These are phyloP conservation scores for Kluyveromyces dobzhanskii DNA, from an alignment of 805 yeast genomes.

Conservation along the genomic window DNA sequence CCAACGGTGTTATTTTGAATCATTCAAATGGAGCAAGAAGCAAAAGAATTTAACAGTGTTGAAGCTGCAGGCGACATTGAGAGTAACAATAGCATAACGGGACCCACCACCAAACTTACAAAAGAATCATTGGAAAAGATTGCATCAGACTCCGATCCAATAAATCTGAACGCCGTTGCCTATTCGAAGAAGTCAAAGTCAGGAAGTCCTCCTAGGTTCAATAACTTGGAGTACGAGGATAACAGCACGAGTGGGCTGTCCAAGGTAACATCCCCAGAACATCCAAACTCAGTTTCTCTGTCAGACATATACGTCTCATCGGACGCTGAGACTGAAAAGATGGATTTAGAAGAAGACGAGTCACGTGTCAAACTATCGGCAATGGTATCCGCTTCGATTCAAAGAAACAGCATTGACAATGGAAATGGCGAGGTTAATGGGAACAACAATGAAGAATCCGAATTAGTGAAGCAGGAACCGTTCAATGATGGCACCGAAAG, in stretches of 20 bases:
- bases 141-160: not conserved
- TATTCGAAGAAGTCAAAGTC: not conserved
- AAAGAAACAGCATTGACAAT: slow-evolving; percentile 32
- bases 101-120: not conserved
- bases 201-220: not conserved
- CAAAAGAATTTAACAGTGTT: no score
- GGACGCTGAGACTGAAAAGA: slow-evolving; percentile 87
- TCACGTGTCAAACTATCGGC: slow-evolving; percentile 3
- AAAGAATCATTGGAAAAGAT: not conserved
- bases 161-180: no score
- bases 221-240: not conserved
- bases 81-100: no score
- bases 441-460: no score
- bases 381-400: slow-evolving; percentile 14
- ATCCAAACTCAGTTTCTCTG: slow-evolving; percentile 46
- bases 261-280: slow-evolving; percentile 18
- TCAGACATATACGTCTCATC: slow-evolving; percentile 34
- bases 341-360: slow-evolving; percentile 39
- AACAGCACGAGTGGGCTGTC: slow-evolving; percentile 3
- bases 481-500: no score
- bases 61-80: no score
- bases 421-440: slow-evolving; percentile 3
- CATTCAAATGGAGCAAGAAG: no score
- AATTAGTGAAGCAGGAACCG: no score
- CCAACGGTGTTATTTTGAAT: no score